phyloP scores from a whole-genome alignment of 345 rosid species.

The Citrus trifoliata region DNA sequence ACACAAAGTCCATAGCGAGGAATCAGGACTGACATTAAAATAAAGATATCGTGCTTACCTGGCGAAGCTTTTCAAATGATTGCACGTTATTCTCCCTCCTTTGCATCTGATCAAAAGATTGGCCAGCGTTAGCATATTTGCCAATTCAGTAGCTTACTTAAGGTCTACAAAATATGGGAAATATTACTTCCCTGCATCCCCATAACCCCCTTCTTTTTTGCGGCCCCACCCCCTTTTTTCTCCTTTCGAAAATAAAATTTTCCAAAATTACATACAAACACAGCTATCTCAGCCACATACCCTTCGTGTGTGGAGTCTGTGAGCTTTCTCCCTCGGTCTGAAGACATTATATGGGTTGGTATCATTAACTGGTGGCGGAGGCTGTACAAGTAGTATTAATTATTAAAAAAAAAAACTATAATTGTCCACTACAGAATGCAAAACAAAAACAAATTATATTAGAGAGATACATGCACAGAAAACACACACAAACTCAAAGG shows the following conservation, averaged over 20 bases:
- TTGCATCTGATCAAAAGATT: constrained; percentile 68
- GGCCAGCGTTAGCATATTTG: constrained; percentile 9
- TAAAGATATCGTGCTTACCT: constrained; percentile 42
- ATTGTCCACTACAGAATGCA: neutral
- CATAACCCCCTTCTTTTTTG: neutral
- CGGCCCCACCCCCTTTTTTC: neutral
- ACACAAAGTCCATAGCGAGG: neutral
- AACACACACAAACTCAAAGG: neutral
- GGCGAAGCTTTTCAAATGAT: constrained; percentile 98
- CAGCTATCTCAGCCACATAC: constrained; percentile 35
- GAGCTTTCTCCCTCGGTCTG: constrained; percentile 96
- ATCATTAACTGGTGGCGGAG: constrained; percentile 96
- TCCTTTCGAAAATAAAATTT: neutral
- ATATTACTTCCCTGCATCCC: neutral
- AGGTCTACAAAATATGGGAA: neutral
- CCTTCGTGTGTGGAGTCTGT: constrained; percentile 94
- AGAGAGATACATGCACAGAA: neutral
- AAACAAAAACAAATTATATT: neutral
- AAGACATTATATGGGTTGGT: constrained; percentile 97
- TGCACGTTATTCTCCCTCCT: constrained; percentile 99
- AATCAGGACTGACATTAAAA: neutral
- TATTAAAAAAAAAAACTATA: neutral
- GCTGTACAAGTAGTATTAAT: constrained; percentile 43
- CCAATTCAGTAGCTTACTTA: neutral
- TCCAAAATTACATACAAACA: neutral